Conservation (phyloP, 495 filamentous ascomycete species). For the Elaphomyces granulatus region DNA sequence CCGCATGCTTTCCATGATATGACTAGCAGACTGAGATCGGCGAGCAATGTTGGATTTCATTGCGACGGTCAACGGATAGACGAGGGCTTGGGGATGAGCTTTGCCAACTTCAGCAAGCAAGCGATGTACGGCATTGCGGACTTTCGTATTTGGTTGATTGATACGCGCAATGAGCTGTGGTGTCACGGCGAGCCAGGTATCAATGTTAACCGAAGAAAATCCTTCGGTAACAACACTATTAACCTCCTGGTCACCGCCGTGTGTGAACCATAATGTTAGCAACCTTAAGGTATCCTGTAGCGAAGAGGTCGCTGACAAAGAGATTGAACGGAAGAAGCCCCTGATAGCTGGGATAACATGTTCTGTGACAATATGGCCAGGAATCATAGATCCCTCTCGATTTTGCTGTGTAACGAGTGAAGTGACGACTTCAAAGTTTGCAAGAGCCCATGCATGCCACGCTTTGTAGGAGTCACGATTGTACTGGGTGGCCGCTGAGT, state of each 20-base stretch:
- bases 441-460: conserved; percentile 98
- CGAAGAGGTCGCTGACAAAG: conserved; percentile 77
- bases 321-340: conserved; percentile 93
- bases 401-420: conserved; percentile 49
- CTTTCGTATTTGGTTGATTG: conserved; percentile 77
- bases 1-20: conserved; percentile 97
- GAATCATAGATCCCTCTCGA: conserved; percentile 39
- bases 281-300: conserved; percentile 89
- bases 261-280: conserved; percentile 89
- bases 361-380: conserved; percentile 52
- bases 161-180: conserved; percentile 95
- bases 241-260: conserved; percentile 80
- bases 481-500: conserved; percentile 79
- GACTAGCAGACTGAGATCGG: conserved; percentile 66
- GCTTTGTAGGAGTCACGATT: conserved; percentile 94
- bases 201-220: conserved; percentile 77
- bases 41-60: conserved; percentile 82
- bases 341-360: conserved; percentile 89
- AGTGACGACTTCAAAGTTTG: conserved; percentile 96
- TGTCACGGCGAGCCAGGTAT: conserved; percentile 97
- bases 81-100: conserved; percentile 89
- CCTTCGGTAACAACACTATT: conserved; percentile 77
- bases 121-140: conserved; percentile 80
- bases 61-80: conserved; percentile 97
- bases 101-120: conserved; percentile 83